These are phyloP conservation scores for Triticum dicoccoides DNA, from an alignment of 176 grass and related monocot genomes.

Conservation along the genomic window DNA sequence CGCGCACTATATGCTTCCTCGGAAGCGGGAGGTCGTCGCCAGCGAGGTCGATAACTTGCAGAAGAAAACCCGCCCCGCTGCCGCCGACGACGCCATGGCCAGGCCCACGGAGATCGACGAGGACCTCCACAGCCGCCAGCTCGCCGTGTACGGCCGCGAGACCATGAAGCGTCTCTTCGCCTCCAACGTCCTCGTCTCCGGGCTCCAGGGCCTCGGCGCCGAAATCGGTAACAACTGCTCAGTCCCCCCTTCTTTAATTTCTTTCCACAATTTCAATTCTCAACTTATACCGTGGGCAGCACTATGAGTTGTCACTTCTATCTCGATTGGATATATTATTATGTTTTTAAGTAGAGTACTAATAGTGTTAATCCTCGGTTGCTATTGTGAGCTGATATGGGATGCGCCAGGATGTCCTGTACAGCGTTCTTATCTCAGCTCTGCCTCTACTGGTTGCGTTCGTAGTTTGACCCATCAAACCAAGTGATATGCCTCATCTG, in stretches of 20 bases:
- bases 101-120: slow-evolving; percentile 24
- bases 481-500: neutral
- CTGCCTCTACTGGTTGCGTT: neutral
- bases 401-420: neutral
- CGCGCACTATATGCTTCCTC: slow-evolving; percentile 75
- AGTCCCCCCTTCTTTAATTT: neutral
- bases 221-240: slow-evolving; percentile 49
- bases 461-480: neutral
- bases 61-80: slow-evolving; percentile 44
- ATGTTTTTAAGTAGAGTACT: too few relatives aligned
- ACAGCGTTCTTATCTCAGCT: neutral
- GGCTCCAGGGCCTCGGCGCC: slow-evolving; percentile 63
- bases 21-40: slow-evolving; percentile 48
- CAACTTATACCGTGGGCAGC: neutral
- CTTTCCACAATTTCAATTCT: neutral
- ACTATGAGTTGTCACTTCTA: too few relatives aligned
- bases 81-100: slow-evolving; percentile 16
- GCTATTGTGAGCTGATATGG: neutral
- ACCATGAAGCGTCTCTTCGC: slow-evolving; percentile 84
- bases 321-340: neutral
- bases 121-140: slow-evolving; percentile 32
- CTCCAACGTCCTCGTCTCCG: slow-evolving; percentile 74
- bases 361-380: neutral
- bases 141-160: slow-evolving; percentile 40
- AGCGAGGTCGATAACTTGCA: slow-evolving; percentile 56